phyloP scores from a whole-genome alignment of 805 yeast species.

The Metschnikowia vanudenii region DNA sequence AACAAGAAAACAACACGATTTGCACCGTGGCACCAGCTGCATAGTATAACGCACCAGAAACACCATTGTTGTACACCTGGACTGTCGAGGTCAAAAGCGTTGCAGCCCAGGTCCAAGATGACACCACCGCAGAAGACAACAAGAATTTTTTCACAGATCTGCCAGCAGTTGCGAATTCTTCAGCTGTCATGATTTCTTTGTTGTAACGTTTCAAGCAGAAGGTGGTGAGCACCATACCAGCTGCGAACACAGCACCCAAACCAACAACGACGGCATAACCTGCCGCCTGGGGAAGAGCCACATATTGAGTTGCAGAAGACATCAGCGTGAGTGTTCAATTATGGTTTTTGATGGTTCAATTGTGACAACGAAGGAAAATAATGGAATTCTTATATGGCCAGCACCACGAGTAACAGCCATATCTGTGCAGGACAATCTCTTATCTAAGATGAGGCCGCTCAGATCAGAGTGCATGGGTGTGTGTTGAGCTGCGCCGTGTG shows the following conservation, averaged over 20 bases:
- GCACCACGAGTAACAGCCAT: neutral
- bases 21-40: slow-evolving; percentile 93
- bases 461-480: no score
- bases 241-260: slow-evolving; percentile 74
- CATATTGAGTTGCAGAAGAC: slow-evolving; percentile 21
- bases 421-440: slow-evolving; percentile 8
- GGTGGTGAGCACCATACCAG: slow-evolving; percentile 78
- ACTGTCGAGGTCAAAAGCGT: slow-evolving; percentile 69
- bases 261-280: slow-evolving; percentile 90
- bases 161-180: slow-evolving; percentile 92
- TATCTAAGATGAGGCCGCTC: slow-evolving; percentile 5
- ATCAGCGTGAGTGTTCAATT: slow-evolving; percentile 3
- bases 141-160: slow-evolving; percentile 82
- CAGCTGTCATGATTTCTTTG: slow-evolving; percentile 84
- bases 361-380: neutral
- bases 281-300: slow-evolving; percentile 65
- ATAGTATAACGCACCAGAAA: slow-evolving; percentile 77
- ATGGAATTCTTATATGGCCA: slow-evolving; percentile 1
- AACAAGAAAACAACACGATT: slow-evolving; percentile 77
- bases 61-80: slow-evolving; percentile 73
- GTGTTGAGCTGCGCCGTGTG: no score
- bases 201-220: slow-evolving; percentile 72
- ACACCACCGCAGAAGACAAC: slow-evolving; percentile 86
- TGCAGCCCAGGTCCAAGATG: slow-evolving; percentile 81
- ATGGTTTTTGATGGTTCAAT: neutral